Percentiles rank a stretch among this genome's conserved stretches.
phyloP scores from a whole-genome alignment of 345 rosid genomes.

The Microcos paniculata region DNA sequence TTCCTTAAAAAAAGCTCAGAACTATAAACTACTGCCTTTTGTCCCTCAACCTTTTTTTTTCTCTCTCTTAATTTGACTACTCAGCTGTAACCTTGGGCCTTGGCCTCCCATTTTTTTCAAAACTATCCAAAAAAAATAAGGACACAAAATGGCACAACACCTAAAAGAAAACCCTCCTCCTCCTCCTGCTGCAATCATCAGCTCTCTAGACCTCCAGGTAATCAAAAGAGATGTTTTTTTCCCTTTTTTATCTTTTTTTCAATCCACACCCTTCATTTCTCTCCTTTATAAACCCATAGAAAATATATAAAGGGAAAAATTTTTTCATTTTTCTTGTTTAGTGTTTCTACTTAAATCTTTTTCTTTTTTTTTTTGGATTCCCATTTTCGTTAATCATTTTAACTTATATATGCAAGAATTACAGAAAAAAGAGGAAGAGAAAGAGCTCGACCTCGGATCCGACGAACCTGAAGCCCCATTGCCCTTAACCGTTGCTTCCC shows the following conservation, averaged over 20 bases:
- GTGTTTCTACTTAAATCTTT: not conserved
- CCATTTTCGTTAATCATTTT: constrained; percentile 3
- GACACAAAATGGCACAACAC: constrained; percentile 17
- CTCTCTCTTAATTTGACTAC: constrained; percentile 16
- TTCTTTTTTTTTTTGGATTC: not conserved
- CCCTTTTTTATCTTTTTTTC: not conserved
- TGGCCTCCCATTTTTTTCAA: not conserved
- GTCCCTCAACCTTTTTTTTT: not conserved
- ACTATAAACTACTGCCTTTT: not conserved
- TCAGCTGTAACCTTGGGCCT: constrained; percentile 4
- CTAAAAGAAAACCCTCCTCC: constrained; percentile 15
- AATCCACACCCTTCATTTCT: constrained; percentile 7
- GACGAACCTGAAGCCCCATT: constrained; percentile 67
- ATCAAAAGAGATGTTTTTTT: not conserved
- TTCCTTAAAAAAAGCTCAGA: not conserved
- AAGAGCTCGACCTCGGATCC: constrained; percentile 50
- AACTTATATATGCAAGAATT: constrained; percentile 25
- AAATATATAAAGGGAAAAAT: no score
- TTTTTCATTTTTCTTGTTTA: not conserved
- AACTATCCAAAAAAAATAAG: not conserved
- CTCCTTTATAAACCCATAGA: not conserved
- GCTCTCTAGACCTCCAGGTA: constrained; percentile 17
- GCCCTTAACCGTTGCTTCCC: constrained; percentile 91
- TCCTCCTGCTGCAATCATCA: constrained; percentile 22
- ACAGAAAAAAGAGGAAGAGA: constrained; percentile 68